Conservation (phyloP, 163 green algal species). For the Trebouxia gelatinosa region DNA sequence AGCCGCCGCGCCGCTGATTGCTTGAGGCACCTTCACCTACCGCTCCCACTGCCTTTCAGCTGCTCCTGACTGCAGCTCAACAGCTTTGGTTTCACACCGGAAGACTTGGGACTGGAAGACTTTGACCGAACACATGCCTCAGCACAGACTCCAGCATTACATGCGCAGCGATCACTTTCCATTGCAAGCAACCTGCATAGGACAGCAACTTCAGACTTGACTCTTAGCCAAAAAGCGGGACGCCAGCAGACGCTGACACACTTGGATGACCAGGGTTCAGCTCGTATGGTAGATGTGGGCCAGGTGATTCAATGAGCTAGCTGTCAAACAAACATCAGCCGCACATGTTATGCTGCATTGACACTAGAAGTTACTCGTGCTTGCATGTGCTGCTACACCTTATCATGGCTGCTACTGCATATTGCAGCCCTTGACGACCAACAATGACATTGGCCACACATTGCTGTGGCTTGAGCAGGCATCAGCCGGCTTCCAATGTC, state of each 20-base stretch:
- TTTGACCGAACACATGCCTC: background rate
- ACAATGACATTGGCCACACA: background rate
- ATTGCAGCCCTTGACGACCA: background rate
- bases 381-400: background rate
- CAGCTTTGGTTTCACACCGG: slow-evolving; percentile 8
- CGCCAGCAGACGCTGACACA: slow-evolving; percentile 19
- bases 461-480: background rate
- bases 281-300: slow-evolving; percentile 25
- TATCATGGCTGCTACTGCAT: background rate
- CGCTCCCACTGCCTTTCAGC: no score
- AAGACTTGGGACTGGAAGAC: background rate
- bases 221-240: background rate
- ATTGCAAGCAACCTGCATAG: no score
- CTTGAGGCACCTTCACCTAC: no score
- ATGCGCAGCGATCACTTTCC: no score
- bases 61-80: no score
- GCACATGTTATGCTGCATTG: background rate
- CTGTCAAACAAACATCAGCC: background rate
- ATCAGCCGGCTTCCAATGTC: no score
- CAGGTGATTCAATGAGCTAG: background rate
- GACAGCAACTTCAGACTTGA: background rate
- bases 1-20: no score
- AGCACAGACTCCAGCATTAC: background rate
- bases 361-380: background rate
- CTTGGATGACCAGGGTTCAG: background rate